These are phyloP conservation scores for Powellomyces hirtus DNA, from an alignment of 192 early-diverging fungal genomes.

Conservation along the genomic window DNA sequence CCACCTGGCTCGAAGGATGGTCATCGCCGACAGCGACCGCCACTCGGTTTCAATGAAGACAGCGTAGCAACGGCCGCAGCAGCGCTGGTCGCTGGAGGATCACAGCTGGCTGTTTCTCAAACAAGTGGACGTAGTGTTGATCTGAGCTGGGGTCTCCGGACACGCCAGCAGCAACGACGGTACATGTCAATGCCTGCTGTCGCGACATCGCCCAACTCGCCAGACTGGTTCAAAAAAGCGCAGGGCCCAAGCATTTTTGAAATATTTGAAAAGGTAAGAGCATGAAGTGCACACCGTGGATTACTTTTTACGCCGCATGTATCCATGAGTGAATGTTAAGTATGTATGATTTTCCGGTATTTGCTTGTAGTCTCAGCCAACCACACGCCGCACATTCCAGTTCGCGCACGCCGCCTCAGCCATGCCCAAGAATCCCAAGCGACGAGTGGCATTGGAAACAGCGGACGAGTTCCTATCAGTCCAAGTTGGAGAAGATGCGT, in stretches of 20 bases:
- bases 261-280: conserved; percentile 24
- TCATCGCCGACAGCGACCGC: not conserved
- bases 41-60: not conserved
- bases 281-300: not conserved
- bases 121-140: not conserved
- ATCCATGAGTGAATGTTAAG: no score
- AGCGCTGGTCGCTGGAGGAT: not conserved
- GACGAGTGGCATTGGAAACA: not conserved
- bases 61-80: not conserved
- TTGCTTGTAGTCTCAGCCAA: conserved; percentile 5
- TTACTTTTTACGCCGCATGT: not conserved
- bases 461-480: conserved; percentile 31
- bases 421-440: conserved; percentile 46
- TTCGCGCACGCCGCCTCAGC: conserved; percentile 61
- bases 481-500: conserved; percentile 90
- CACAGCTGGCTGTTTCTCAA: not conserved
- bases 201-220: not conserved
- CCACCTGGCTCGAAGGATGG: not conserved
- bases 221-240: conserved; percentile 21
- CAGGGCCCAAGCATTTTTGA: conserved; percentile 30
- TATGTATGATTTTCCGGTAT: not conserved
- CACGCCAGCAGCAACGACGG: conserved; percentile 6
- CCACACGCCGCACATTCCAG: conserved; percentile 41
- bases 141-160: not conserved
- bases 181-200: conserved; percentile 27